Evolutionary conservation across 2,329 filamentous ascomycete genomes (phyloP).

Genomic region (Trichophyton schoenleinii): DNA sequence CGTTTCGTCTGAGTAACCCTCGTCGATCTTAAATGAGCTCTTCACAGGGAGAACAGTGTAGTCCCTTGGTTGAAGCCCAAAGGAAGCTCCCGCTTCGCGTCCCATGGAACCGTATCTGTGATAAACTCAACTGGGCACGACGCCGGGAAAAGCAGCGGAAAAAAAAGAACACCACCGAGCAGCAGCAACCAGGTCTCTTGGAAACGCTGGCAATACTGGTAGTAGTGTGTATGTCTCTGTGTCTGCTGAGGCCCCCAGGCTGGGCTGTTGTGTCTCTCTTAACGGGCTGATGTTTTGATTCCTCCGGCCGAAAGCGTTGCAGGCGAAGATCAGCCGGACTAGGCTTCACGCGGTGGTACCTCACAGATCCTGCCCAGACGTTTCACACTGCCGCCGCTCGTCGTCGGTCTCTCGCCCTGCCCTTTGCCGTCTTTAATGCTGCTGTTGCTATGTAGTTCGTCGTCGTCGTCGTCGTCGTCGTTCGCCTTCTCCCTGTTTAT

Average conservation of each 20-base stretch:
- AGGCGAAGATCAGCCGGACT: background rate
- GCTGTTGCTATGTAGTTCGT: background rate
- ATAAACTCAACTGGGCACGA: background rate
- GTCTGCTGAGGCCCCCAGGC: background rate
- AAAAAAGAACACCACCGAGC: background rate
- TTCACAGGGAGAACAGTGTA: background rate
- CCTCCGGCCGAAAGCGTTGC: background rate
- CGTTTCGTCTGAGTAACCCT: constrained; percentile 74
- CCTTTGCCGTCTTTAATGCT: too few relatives aligned
- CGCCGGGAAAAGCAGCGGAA: background rate
- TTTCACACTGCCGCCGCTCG: background rate
- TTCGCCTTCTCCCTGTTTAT: background rate
- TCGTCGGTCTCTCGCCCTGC: too few relatives aligned
- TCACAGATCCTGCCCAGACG: background rate
- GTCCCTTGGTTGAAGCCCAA: background rate
- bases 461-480: background rate
- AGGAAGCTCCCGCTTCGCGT: background rate
- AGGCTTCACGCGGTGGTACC: background rate
- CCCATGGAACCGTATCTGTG: background rate
- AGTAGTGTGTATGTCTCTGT: too few relatives aligned
- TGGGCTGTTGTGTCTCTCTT: background rate
- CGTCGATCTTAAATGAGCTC: constrained; percentile 52
- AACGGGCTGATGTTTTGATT: background rate
- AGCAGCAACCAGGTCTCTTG: too few relatives aligned
- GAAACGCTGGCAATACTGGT: too few relatives aligned